Conservation (phyloP, 148 eudicot genomes). For the Rhododendron vialii region DNA sequence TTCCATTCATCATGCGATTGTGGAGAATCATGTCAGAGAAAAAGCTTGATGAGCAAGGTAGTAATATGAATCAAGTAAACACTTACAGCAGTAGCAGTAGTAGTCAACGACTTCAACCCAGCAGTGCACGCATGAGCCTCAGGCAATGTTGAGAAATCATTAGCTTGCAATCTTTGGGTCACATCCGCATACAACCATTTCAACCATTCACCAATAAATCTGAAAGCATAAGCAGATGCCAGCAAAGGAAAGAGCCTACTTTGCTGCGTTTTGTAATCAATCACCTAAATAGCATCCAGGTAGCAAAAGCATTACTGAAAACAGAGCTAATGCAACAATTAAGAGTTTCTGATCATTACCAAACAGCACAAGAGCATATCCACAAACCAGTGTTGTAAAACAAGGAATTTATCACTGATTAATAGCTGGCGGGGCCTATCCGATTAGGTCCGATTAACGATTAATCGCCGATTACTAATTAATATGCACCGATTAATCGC, state of each 20-base stretch:
- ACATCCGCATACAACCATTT: slow-evolving; percentile 92
- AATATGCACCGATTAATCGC: too few relatives aligned
- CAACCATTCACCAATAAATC: slow-evolving; percentile 94
- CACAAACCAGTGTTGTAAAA: neutral
- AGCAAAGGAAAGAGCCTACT: slow-evolving; percentile 92
- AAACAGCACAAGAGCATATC: neutral
- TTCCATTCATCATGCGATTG: neutral
- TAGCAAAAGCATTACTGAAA: neutral
- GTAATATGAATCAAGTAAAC: neutral
- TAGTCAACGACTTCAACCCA: slow-evolving; percentile 92
- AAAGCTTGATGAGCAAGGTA: neutral
- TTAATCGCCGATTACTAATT: too few relatives aligned
- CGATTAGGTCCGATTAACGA: too few relatives aligned
- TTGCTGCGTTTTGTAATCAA: slow-evolving; percentile 97
- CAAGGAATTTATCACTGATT: too few relatives aligned
- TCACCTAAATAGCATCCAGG: slow-evolving; percentile 52
- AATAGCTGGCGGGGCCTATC: too few relatives aligned
- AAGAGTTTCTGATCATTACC: neutral
- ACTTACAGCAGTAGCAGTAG: slow-evolving; percentile 87
- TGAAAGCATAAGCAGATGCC: slow-evolving; percentile 96
- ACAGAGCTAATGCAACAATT: neutral
- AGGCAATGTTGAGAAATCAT: slow-evolving; percentile 91
- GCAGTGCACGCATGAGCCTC: slow-evolving; percentile 99
- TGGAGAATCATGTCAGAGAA: neutral
- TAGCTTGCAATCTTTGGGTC: slow-evolving; percentile 70